Conservation (phyloP, 805 yeast genomes). For the Kazachstania africana region DNA sequence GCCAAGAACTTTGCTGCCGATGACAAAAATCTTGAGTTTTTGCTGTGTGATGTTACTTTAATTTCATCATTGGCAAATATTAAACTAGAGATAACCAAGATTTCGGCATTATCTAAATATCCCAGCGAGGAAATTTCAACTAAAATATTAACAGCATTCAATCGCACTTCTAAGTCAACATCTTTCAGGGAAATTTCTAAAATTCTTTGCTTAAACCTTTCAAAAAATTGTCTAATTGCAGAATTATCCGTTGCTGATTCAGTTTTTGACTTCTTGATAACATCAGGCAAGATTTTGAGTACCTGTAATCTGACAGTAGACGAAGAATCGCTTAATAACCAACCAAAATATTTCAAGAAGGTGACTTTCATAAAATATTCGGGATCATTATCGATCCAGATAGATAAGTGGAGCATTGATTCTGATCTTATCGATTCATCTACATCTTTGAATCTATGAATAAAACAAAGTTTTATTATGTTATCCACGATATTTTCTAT, state of each 20-base stretch:
- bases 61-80: constrained; percentile 29
- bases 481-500: constrained; percentile 51
- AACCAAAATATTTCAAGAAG: constrained; percentile 68
- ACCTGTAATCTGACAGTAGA: constrained; percentile 54
- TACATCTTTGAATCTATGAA: constrained; percentile 69
- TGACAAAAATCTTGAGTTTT: constrained; percentile 23
- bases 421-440: constrained; percentile 63
- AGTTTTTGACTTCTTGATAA: constrained; percentile 24
- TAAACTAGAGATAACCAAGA: constrained; percentile 32
- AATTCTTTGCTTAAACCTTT: constrained; percentile 54
- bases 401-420: constrained; percentile 51
- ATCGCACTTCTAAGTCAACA: constrained; percentile 42
- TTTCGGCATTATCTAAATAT: constrained; percentile 50
- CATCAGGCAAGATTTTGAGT: constrained; percentile 36
- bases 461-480: constrained; percentile 52
- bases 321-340: constrained; percentile 69
- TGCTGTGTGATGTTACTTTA: constrained; percentile 22
- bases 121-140: constrained; percentile 48
- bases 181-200: constrained; percentile 52
- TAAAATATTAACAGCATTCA: constrained; percentile 39
- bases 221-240: constrained; percentile 69
- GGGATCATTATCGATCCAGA: constrained; percentile 62
- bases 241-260: constrained; percentile 32
- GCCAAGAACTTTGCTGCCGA: constrained; percentile 48
- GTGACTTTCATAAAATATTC: constrained; percentile 58